Base-by-base conservation (phyloP, 331 rosid species). In the Erythrophleum ivorense region DNA sequence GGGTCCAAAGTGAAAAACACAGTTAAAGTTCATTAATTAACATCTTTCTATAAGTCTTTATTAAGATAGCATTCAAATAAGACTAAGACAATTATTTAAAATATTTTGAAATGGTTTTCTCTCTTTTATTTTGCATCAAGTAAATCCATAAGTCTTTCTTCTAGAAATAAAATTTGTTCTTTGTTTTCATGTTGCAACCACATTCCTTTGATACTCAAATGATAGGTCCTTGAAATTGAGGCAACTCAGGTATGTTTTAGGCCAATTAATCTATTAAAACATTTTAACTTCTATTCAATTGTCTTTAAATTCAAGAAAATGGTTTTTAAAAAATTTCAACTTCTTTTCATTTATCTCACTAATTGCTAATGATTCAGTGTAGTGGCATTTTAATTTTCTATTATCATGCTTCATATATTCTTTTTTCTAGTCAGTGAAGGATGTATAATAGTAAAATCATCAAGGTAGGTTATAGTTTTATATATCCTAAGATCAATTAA, bases 131-230 rank as follows among this genome's bases (percentile, higher is more conserved):
- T 80, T 79, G 76, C 67, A 78, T 71, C 88, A 94, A 97, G 94
- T 88, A 95, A 84, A 91, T 95, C 87, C 98, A 92, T 63, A 72
- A 79, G 71, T 77, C 95, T 11, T 95, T 84, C 84, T 92, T 87
- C 66, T 80, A 13, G 66, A 95, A 93, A 81, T 90, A 95, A 11
- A 97, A 91, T 78, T 54, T 95, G 80, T 84, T 93, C 63, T 89
- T 93, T 29, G 89, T 95, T 60, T 93, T 92, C 85, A 74, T 93
- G 93, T 75, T 95, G 81, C 86, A 75, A 76, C 96, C 98, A 9
- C 79, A 14, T 13, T 88, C 97, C 63, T 89, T 68, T 54, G 91
- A 83, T 81, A 90, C 93, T 50, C 79, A 88, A 64, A 54, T 14
- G 50, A 24, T 96, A 95, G 86, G 24, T 53, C 49, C 65, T 78